Conservation (phyloP, 2,329 filamentous ascomycete genomes). For the Pleomassaria siparia region DNA sequence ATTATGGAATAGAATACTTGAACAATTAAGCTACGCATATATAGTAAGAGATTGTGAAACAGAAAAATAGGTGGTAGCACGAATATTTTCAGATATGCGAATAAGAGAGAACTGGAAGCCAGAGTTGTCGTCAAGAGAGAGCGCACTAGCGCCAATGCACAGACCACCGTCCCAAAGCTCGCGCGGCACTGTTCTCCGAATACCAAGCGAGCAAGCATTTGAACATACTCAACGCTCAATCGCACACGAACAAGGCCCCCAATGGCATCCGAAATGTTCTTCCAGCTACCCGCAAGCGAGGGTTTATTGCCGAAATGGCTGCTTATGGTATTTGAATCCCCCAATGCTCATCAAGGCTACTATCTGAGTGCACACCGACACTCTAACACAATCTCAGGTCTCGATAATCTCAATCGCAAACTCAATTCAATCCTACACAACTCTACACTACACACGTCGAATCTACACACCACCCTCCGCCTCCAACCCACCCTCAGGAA, state of each 20-base stretch:
- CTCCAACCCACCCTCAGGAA: constrained; percentile 55
- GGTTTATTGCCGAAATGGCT: constrained; percentile 67
- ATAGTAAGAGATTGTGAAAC: no score
- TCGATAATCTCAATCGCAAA: constrained; percentile 82
- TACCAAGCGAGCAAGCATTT: no score
- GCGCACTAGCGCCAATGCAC: no score
- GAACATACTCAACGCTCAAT: not conserved
- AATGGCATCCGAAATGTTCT: constrained; percentile 38
- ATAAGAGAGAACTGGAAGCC: no score
- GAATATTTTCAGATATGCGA: no score
- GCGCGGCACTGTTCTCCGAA: no score
- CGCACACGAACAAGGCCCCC: not conserved
- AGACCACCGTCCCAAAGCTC: not conserved
- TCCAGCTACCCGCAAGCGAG: constrained; percentile 47
- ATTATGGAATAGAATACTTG: no score
- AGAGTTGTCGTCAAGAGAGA: no score
- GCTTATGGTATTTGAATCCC: constrained; percentile 55
- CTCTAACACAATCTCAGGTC: constrained; percentile 57
- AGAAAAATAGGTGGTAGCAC: no score
- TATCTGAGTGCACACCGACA: no score
- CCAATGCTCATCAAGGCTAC: not conserved
- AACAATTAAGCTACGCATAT: no score
- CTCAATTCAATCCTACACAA: constrained; percentile 78
- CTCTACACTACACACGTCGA: constrained; percentile 78
- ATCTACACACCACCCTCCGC: constrained; percentile 70